phyloP scores from a whole-genome alignment of 768 basidiomycete genomes.

The Lentinula detonsa region DNA sequence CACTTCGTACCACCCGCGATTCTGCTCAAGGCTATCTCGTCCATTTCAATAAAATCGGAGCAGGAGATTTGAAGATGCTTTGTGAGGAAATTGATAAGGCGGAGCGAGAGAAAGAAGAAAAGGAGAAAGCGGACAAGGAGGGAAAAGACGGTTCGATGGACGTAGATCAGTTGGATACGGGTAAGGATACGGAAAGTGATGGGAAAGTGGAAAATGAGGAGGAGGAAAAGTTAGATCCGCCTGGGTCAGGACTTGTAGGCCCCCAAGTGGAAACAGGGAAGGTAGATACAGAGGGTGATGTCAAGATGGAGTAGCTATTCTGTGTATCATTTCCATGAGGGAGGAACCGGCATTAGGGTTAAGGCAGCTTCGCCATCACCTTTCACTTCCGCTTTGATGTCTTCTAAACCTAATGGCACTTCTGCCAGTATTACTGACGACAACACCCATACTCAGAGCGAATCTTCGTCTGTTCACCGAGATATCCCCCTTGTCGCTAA shows the following conservation, averaged over 20 bases:
- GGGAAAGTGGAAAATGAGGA: neutral
- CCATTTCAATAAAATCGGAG: conserved; percentile 79
- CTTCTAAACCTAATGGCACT: neutral
- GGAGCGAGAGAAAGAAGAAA: conserved; percentile 18
- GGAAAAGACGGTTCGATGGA: conserved; percentile 19
- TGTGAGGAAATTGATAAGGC: conserved; percentile 45
- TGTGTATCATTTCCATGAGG: too few species aligned
- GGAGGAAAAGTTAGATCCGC: neutral
- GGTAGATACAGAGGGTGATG: neutral
- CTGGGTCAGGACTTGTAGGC: neutral
- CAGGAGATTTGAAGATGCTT: conserved; percentile 61
- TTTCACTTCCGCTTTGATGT: neutral
- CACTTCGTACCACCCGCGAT: conserved; percentile 70
- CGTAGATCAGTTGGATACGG: conserved; percentile 4
- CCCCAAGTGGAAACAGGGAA: neutral
- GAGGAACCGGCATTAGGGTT: too few species aligned
- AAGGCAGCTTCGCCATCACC: too few species aligned
- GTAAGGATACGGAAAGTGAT: neutral
- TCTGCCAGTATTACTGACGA: neutral
- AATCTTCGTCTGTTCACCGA: neutral
- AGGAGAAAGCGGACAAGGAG: conserved; percentile 29
- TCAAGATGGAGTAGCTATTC: neutral
- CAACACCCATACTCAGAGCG: neutral
- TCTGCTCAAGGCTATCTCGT: conserved; percentile 45
- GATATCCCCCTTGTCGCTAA: neutral